Conservation (phyloP, 176 grass and related monocot genomes). For the Oryza longistaminata region DNA sequence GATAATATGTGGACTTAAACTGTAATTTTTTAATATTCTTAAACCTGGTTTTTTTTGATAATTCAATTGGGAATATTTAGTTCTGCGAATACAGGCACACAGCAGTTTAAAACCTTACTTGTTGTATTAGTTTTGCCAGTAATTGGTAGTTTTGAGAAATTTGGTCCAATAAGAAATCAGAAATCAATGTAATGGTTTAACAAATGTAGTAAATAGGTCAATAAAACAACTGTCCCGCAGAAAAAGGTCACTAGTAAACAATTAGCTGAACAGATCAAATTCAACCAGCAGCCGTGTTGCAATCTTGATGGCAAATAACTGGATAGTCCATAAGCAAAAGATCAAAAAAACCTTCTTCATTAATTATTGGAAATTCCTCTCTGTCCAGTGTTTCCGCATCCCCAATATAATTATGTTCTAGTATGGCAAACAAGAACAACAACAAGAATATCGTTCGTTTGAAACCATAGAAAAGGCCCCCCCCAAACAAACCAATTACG, state of each 20-base stretch:
- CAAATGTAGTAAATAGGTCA: background rate
- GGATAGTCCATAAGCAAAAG: background rate
- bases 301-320: constrained; percentile 7
- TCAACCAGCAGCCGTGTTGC: background rate
- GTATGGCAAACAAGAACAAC: background rate
- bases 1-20: background rate
- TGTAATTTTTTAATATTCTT: too few relatives aligned
- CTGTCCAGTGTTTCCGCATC: background rate
- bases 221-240: background rate
- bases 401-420: background rate
- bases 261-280: background rate
- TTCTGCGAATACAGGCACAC: too few relatives aligned
- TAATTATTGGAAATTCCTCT: background rate
- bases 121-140: background rate
- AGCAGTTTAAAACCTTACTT: background rate
- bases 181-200: background rate
- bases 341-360: background rate
- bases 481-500: background rate
- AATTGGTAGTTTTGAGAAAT: background rate
- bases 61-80: too few relatives aligned
- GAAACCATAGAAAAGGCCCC: too few relatives aligned
- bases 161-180: background rate
- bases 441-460: background rate
- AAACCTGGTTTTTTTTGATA: too few relatives aligned
- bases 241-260: background rate